A percentile compares a stretch with the other conserved stretches of the same genome.
These are phyloP conservation scores for Cyclotella distinguenda DNA, from an alignment of 108 stramenopile species.

Conservation along the genomic window DNA sequence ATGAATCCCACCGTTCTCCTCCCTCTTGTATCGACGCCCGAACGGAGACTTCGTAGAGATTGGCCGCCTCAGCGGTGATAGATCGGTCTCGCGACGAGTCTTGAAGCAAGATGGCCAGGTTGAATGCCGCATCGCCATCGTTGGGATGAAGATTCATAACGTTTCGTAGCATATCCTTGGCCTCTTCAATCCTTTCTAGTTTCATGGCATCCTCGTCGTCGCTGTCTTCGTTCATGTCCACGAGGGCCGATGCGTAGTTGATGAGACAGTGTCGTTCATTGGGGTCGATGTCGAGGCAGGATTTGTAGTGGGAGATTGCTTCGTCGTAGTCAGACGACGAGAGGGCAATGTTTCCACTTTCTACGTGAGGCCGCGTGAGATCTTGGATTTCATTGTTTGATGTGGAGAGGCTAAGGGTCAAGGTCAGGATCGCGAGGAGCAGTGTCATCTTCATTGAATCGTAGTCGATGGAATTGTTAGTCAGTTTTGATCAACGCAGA, in stretches of 20 bases:
- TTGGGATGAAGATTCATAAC: constrained; percentile 25
- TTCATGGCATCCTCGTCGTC: background rate
- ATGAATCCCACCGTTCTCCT: constrained; percentile 48
- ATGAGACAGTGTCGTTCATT: constrained; percentile 36
- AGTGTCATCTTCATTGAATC: no score
- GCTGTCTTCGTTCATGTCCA: constrained; percentile 24
- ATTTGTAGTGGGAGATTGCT: constrained; percentile 31
- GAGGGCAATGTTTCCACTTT: constrained; percentile 39
- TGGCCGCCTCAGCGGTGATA: constrained; percentile 35
- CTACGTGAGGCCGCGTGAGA: constrained; percentile 15
- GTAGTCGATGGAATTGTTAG: no score
- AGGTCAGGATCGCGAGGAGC: no score
- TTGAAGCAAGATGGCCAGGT: constrained; percentile 47
- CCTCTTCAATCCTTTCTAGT: constrained; percentile 10
- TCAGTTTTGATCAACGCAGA: no score
- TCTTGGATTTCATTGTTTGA: background rate
- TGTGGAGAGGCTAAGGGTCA: background rate
- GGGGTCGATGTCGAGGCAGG: constrained; percentile 34
- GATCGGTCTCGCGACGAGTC: constrained; percentile 32
- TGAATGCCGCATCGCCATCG: constrained; percentile 51
- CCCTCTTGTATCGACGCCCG: constrained; percentile 9
- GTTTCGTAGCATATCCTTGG: constrained; percentile 15
- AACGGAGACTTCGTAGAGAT: constrained; percentile 30
- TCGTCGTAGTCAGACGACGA: constrained; percentile 12
- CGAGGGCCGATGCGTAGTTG: constrained; percentile 39